Percentiles rank a stretch among this genome's conserved stretches.
Evolutionary conservation across 805 yeast species (phyloP).

Genomic region (Blastobotrys attinorum): DNA sequence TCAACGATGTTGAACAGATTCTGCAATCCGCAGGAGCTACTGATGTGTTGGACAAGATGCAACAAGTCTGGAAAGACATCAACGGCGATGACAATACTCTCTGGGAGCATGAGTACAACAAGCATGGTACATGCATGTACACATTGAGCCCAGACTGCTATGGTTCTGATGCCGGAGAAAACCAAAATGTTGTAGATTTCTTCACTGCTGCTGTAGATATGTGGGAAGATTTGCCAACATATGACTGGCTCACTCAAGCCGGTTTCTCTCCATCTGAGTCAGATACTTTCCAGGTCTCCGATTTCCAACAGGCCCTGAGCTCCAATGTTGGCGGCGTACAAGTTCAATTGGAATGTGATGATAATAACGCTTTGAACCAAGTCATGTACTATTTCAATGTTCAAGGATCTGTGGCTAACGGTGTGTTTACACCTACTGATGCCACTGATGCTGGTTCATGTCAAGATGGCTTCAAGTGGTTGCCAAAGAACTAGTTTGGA

Average conservation of each 20-base stretch:
- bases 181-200: slow-evolving; percentile 57
- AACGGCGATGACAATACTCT: slow-evolving; percentile 59
- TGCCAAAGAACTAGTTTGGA: slow-evolving; percentile 52
- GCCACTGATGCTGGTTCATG: slow-evolving; percentile 42
- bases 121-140: slow-evolving; percentile 87
- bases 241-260: slow-evolving; percentile 51
- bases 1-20: slow-evolving; percentile 41
- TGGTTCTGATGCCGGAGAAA: slow-evolving; percentile 19
- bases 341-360: slow-evolving; percentile 50
- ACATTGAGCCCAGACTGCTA: slow-evolving; percentile 74
- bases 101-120: slow-evolving; percentile 91
- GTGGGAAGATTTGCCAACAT: slow-evolving; percentile 57
- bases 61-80: slow-evolving; percentile 61
- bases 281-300: slow-evolving; percentile 48
- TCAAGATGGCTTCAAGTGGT: slow-evolving; percentile 63
- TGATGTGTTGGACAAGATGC: slow-evolving; percentile 51
- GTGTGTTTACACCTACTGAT: slow-evolving; percentile 58
- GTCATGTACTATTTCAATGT: slow-evolving; percentile 77
- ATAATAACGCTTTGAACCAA: slow-evolving; percentile 44
- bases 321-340: slow-evolving; percentile 39
- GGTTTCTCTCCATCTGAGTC: slow-evolving; percentile 63
- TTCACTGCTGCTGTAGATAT: slow-evolving; percentile 52
- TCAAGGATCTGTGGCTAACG: slow-evolving; percentile 62
- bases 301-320: slow-evolving; percentile 29
- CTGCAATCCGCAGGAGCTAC: slow-evolving; percentile 35